Evolutionary conservation across 768 basidiomycete genomes (phyloP).

Genomic region (Sarcodon sp.): DNA sequence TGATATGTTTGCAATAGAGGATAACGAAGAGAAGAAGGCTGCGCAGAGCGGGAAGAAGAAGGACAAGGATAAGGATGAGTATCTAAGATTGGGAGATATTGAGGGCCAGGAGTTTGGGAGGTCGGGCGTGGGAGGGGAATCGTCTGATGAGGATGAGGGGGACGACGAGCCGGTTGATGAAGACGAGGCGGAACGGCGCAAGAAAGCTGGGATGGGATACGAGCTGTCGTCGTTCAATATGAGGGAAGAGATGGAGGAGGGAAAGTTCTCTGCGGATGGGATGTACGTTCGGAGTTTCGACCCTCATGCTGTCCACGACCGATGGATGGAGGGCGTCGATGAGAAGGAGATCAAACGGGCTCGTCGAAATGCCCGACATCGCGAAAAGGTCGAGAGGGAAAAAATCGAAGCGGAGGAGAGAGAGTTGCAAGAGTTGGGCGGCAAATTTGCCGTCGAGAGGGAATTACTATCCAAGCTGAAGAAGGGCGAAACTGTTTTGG

Average conservation of each 20-base stretch:
- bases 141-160: constrained; percentile 29
- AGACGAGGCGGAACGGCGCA: constrained; percentile 62
- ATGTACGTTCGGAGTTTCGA: constrained; percentile 79
- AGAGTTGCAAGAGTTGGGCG: constrained; percentile 58
- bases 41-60: constrained; percentile 25
- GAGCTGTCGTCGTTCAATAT: constrained; percentile 96
- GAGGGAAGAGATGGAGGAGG: constrained; percentile 98
- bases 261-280: constrained; percentile 92
- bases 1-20: constrained; percentile 70
- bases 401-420: constrained; percentile 61
- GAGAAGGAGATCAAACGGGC: constrained; percentile 82
- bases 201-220: constrained; percentile 86
- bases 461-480: constrained; percentile 66
- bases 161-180: constrained; percentile 49
- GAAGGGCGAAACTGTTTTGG: constrained; percentile 84
- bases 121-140: constrained; percentile 18
- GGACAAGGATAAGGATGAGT: constrained; percentile 58
- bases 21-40: constrained; percentile 38
- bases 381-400: constrained; percentile 60
- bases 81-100: constrained; percentile 83
- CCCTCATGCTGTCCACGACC: constrained; percentile 84
- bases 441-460: constrained; percentile 47
- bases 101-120: constrained; percentile 84
- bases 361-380: constrained; percentile 56
- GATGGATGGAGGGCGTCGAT: constrained; percentile 88